Percentiles rank a stretch among this genome's conserved stretches.
These are phyloP conservation scores for Lachancea quebecensis DNA, from an alignment of 805 yeast species.

Conservation along the genomic window DNA sequence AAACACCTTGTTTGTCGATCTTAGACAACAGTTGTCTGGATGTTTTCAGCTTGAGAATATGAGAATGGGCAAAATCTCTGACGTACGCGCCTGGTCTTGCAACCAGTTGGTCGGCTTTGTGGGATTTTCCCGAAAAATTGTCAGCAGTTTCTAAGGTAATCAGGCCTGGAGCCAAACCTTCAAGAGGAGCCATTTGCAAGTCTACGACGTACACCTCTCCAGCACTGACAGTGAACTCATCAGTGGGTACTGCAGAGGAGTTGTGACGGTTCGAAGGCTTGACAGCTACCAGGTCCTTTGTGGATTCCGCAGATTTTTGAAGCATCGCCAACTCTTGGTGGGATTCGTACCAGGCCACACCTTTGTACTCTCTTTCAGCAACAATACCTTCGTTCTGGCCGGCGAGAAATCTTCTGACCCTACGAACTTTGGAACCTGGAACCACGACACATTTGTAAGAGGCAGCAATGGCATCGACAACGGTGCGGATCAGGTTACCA, in stretches of 20 bases:
- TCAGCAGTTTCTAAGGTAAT: constrained; percentile 64
- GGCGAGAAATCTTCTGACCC: constrained; percentile 86
- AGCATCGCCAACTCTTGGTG: constrained; percentile 54
- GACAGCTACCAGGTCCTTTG: constrained; percentile 37
- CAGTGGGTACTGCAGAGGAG: constrained; percentile 62
- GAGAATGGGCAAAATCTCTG: constrained; percentile 80
- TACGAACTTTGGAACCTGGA: constrained; percentile 89
- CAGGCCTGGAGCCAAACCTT: constrained; percentile 50
- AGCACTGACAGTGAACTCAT: constrained; percentile 61
- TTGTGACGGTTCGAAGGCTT: constrained; percentile 33
- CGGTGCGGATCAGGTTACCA: constrained; percentile 60
- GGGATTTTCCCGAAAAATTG: constrained; percentile 54
- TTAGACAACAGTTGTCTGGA: constrained; percentile 63
- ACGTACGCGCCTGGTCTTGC: constrained; percentile 67
- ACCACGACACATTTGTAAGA: constrained; percentile 77
- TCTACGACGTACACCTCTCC: constrained; percentile 89
- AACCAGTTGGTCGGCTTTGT: constrained; percentile 43
- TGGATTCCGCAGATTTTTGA: constrained; percentile 11
- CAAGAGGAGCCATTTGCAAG: constrained; percentile 66
- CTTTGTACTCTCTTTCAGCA: constrained; percentile 87
- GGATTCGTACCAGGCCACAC: constrained; percentile 80
- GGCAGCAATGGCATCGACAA: constrained; percentile 84
- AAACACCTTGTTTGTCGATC: constrained; percentile 76
- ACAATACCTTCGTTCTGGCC: constrained; percentile 93
- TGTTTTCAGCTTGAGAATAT: constrained; percentile 67